Percentiles rank a stretch among this genome's conserved stretches.
Conservation (phyloP, 1,284 basidiomycete genomes). For the Moesziomyces antarcticus region DNA sequence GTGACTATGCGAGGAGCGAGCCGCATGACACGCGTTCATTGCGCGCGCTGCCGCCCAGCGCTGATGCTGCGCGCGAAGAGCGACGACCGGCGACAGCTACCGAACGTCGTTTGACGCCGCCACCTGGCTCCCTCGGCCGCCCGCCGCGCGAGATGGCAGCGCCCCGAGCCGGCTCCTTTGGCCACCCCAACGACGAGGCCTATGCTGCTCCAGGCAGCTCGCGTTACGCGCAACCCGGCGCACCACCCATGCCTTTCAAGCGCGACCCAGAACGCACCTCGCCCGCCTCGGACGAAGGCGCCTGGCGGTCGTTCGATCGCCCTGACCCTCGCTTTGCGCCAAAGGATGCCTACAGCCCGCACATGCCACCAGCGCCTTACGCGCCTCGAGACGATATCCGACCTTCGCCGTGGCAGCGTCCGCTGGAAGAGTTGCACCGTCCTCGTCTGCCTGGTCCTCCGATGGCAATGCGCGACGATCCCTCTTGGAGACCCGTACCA, state of each 20-base stretch:
- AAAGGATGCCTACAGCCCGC: conserved; percentile 28
- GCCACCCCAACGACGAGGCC: conserved; percentile 11
- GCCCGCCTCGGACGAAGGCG: conserved; percentile 18
- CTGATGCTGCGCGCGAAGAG: conserved; percentile 11
- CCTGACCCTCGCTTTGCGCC: conserved; percentile 16
- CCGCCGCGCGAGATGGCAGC: conserved; percentile 15
- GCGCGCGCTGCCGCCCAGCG: conserved; percentile 3
- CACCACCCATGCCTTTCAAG: conserved; percentile 16
- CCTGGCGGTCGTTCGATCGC: conserved; percentile 25
- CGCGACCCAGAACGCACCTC: conserved; percentile 17
- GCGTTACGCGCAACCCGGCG: conserved; percentile 9
- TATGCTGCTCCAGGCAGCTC: conserved; percentile 5
- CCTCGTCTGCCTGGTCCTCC: conserved; percentile 27
- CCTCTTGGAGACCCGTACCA: conserved; percentile 16
- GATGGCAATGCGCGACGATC: conserved; percentile 12
- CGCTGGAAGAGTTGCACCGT: conserved; percentile 20
- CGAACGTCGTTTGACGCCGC: conserved; percentile 20
- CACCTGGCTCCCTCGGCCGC: conserved; percentile 13
- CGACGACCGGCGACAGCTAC: conserved; percentile 15
- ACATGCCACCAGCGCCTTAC: conserved; percentile 10
- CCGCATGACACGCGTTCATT: conserved; percentile 2
- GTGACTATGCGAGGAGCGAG: conserved; percentile 4
- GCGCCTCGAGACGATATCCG: conserved; percentile 16
- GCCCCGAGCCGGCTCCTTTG: conserved; percentile 8
- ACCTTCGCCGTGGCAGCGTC: conserved; percentile 16